A percentile compares a stretch with the other conserved stretches of the same genome.
These are phyloP conservation scores for Cubamyces sp. DNA, from an alignment of 768 basidiomycete genomes.

Conservation along the genomic window DNA sequence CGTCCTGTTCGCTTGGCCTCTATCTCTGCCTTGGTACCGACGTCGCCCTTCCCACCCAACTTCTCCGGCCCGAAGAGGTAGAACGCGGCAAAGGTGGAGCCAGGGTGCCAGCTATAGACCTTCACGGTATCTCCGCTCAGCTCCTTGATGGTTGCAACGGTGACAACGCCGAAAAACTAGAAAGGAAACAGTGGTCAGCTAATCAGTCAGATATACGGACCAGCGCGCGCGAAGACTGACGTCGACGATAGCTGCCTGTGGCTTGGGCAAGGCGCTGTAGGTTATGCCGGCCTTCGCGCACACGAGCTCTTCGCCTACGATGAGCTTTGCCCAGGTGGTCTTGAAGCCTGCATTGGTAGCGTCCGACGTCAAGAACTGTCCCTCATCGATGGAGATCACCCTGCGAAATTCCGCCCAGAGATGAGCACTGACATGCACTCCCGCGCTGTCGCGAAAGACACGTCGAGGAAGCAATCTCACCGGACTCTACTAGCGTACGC, in stretches of 20 bases:
- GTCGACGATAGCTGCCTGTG: slow-evolving; percentile 23
- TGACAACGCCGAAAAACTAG: slow-evolving; percentile 10
- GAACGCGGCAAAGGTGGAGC: slow-evolving; percentile 8
- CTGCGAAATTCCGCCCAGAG: background rate
- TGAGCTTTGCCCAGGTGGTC: slow-evolving; percentile 11
- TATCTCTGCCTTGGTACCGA: slow-evolving; percentile 14
- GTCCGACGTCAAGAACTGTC: background rate
- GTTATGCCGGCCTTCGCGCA: slow-evolving; percentile 14
- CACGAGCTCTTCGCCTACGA: slow-evolving; percentile 1
- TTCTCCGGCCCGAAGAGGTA: slow-evolving; percentile 22
- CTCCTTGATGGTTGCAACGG: background rate
- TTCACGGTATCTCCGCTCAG: slow-evolving; percentile 22
- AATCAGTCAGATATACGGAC: background rate
- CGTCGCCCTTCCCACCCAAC: slow-evolving; percentile 19
- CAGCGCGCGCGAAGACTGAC: slow-evolving; percentile 7
- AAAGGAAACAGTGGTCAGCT: background rate
- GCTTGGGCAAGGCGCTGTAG: slow-evolving; percentile 5
- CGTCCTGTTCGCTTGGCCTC: slow-evolving; percentile 6
- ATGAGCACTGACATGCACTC: background rate
- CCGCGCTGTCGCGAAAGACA: too few relatives aligned
- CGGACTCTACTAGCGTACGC: background rate
- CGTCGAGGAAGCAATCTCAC: background rate
- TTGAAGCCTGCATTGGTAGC: slow-evolving; percentile 6
- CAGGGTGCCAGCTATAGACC: slow-evolving; percentile 19
- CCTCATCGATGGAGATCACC: slow-evolving; percentile 9